phyloP scores from a whole-genome alignment of 345 rosid genomes.

The Schrenkiella parvula region DNA sequence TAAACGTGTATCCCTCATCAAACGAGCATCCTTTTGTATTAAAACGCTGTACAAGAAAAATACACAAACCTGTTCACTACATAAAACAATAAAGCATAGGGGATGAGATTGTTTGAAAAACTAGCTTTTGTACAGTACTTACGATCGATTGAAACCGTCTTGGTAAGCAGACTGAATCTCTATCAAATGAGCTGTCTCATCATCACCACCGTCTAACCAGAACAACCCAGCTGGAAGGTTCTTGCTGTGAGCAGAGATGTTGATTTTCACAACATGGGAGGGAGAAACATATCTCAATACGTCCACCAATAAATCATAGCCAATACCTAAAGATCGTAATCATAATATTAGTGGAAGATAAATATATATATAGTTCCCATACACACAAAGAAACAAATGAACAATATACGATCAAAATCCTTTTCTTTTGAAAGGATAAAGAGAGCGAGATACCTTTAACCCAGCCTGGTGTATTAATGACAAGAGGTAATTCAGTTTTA shows the following conservation, averaged over 20 bases:
- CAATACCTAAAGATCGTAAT: slow-evolving; percentile 54
- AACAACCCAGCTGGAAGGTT: slow-evolving; percentile 78
- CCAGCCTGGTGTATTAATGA: slow-evolving; percentile 96
- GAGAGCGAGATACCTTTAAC: slow-evolving; percentile 61
- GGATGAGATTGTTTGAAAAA: background rate
- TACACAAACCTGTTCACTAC: background rate
- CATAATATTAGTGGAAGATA: background rate
- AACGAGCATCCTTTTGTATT: slow-evolving; percentile 60
- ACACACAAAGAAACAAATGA: slow-evolving; percentile 1
- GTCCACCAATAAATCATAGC: slow-evolving; percentile 83
- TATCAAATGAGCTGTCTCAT: slow-evolving; percentile 44
- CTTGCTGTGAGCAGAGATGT: slow-evolving; percentile 56
- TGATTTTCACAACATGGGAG: slow-evolving; percentile 86
- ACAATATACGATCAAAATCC: background rate
- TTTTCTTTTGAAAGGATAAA: background rate
- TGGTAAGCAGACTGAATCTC: slow-evolving; percentile 67
- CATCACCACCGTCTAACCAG: slow-evolving; percentile 54
- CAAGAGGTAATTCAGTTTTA: slow-evolving; percentile 57
- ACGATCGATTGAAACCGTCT: slow-evolving; percentile 73
- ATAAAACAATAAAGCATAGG: background rate
- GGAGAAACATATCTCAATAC: slow-evolving; percentile 63
- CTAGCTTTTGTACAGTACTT: slow-evolving; percentile 34
- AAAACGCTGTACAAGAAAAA: slow-evolving; percentile 41
- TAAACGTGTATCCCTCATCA: slow-evolving; percentile 69
- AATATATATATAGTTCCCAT: background rate